A percentile compares a stretch with the other conserved stretches of the same genome.
Evolutionary conservation across 2,329 filamentous ascomycete genomes (phyloP).

Genomic region (Ceratocystis alfenasii): DNA sequence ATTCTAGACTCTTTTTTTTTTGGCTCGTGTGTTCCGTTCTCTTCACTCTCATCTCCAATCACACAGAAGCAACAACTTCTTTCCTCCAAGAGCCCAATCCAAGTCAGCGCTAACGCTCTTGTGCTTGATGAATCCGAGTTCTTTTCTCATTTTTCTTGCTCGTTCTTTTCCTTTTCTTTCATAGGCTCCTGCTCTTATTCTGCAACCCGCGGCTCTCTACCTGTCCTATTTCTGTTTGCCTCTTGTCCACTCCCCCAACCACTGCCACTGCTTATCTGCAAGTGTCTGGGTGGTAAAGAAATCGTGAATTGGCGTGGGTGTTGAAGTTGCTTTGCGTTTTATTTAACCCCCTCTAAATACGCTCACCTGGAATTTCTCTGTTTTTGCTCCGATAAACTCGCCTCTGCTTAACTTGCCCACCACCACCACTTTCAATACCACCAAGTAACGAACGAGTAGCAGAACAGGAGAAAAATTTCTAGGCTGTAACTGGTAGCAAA

Average conservation of each 20-base stretch:
- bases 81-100: not conserved
- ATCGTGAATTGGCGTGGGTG: not conserved
- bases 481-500: not conserved
- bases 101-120: not conserved
- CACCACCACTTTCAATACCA: not conserved
- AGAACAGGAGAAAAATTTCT: not conserved
- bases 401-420: not conserved
- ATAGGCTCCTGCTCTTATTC: not conserved
- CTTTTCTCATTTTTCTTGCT: conserved; percentile 4
- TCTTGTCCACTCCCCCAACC: not conserved
- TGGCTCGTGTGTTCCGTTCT: not conserved
- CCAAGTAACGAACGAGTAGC: not conserved
- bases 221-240: not conserved
- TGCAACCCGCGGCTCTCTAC: not conserved
- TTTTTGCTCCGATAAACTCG: not conserved
- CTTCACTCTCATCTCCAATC: not conserved
- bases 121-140: not conserved
- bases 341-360: not conserved
- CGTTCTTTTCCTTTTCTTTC: not conserved
- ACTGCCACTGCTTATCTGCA: not conserved
- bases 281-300: not conserved
- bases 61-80: not conserved
- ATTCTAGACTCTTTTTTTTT: not conserved
- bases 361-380: not conserved
- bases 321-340: not conserved